These are phyloP conservation scores for Cladosporium sp. DNA, from an alignment of 2,329 filamentous ascomycete genomes.

Conservation along the genomic window DNA sequence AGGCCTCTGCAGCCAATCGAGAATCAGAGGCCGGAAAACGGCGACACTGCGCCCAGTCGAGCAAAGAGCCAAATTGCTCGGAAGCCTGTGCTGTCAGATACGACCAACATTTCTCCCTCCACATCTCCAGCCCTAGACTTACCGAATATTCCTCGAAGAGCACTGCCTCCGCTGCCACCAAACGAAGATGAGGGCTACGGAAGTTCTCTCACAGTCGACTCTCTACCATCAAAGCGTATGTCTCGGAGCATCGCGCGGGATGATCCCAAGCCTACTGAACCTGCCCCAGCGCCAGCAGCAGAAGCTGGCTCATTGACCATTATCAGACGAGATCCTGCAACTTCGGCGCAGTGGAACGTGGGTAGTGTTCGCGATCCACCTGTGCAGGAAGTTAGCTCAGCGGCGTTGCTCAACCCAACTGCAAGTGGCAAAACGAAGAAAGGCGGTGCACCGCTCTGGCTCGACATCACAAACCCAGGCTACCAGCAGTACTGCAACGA, in stretches of 20 bases:
- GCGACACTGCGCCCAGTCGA: conserved; percentile 8
- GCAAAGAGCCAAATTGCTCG: conserved; percentile 19
- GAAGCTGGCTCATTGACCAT: conserved; percentile 36
- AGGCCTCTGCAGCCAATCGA: conserved; percentile 20
- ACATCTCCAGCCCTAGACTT: conserved; percentile 14
- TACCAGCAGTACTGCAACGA: conserved; percentile 54
- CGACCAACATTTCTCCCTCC: background rate
- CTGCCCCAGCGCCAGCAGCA: conserved; percentile 17
- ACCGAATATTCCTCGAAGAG: conserved; percentile 20
- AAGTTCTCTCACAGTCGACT: conserved; percentile 21
- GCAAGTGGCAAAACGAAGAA: conserved; percentile 31
- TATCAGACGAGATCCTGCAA: conserved; percentile 47
- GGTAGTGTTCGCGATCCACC: conserved; percentile 45
- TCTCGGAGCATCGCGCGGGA: too few relatives aligned
- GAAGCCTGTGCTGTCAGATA: conserved; percentile 20
- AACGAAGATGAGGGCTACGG: conserved; percentile 18
- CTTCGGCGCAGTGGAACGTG: conserved; percentile 49
- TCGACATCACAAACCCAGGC: conserved; percentile 57
- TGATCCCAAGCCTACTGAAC: conserved; percentile 7
- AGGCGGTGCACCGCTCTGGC: conserved; percentile 41
- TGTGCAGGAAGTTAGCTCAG: conserved; percentile 42
- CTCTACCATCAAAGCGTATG: conserved; percentile 20
- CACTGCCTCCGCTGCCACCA: conserved; percentile 25
- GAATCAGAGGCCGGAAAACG: conserved; percentile 11
- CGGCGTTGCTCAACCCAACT: conserved; percentile 29